Conservation (phyloP, 345 rosid species). For the Lepidium africanum region DNA sequence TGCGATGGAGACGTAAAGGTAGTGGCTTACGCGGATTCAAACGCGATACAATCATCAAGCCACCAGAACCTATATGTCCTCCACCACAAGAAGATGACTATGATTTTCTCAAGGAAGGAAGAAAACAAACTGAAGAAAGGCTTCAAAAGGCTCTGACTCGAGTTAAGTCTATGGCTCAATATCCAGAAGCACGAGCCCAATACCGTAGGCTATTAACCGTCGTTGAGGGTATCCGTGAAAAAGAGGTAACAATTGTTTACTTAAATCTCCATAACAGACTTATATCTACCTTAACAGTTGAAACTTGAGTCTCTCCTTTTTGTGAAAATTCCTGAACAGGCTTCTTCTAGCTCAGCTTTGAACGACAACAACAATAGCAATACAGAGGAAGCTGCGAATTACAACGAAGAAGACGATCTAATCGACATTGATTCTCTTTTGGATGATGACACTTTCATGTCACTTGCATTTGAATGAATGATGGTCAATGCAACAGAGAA, state of each 20-base stretch:
- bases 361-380: slow-evolving; percentile 25
- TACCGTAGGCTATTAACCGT: slow-evolving; percentile 71
- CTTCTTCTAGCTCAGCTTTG: slow-evolving; percentile 29
- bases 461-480: slow-evolving; percentile 60
- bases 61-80: slow-evolving; percentile 30
- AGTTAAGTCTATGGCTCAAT: slow-evolving; percentile 89
- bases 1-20: slow-evolving; percentile 91
- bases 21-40: slow-evolving; percentile 82
- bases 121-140: slow-evolving; percentile 83
- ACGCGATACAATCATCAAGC: slow-evolving; percentile 40
- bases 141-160: slow-evolving; percentile 75
- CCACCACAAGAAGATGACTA: slow-evolving; percentile 53
- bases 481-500: not conserved
- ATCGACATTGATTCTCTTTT: slow-evolving; percentile 55
- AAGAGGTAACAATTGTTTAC: slow-evolving; percentile 39
- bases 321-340: slow-evolving; percentile 7
- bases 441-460: slow-evolving; percentile 73
- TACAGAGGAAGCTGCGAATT: slow-evolving; percentile 19
- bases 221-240: slow-evolving; percentile 57
- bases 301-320: not conserved
- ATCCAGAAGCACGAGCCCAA: slow-evolving; percentile 81
- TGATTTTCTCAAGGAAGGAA: slow-evolving; percentile 83
- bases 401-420: slow-evolving; percentile 39
- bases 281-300: not conserved
- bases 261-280: not conserved